phyloP scores from a whole-genome alignment of 768 basidiomycete species.

The Mycena belliarum region DNA sequence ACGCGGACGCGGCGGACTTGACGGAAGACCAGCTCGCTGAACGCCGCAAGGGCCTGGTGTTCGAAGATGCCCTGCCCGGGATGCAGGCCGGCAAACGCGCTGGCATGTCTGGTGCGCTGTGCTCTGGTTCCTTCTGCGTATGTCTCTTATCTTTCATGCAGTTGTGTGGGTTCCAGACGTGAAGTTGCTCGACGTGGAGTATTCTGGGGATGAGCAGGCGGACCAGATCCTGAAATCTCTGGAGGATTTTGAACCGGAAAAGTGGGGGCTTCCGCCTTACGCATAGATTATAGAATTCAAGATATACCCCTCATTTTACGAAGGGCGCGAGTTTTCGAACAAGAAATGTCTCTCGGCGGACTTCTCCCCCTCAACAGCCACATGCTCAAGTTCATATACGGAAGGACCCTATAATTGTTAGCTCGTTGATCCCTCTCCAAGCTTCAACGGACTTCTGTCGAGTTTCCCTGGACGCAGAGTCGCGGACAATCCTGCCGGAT shows the following conservation, averaged over 20 bases:
- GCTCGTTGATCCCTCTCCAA: too few species aligned
- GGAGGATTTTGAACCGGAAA: constrained; percentile 74
- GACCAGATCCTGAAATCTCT: constrained; percentile 64
- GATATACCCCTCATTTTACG: too few species aligned
- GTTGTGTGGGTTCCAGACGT: constrained; percentile 87
- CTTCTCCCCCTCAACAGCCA: too few species aligned
- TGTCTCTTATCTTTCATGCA: constrained; percentile 26
- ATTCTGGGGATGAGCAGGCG: constrained; percentile 49
- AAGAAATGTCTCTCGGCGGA: too few species aligned
- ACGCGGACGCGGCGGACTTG: constrained; percentile 31
- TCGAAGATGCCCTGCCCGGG: constrained; percentile 81
- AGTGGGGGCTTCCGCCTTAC: constrained; percentile 84
- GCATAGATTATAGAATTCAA: background rate
- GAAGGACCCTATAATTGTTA: too few species aligned
- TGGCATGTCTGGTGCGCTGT: constrained; percentile 74
- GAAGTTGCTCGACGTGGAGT: constrained; percentile 56
- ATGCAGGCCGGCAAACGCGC: constrained; percentile 81
- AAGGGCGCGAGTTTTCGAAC: too few species aligned
- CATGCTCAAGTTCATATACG: too few species aligned
- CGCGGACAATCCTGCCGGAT: too few species aligned
- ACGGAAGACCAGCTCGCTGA: constrained; percentile 43
- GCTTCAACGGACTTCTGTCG: too few species aligned
- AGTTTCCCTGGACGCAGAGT: too few species aligned
- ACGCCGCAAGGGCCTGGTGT: constrained; percentile 68
- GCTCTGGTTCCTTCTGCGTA: background rate